Evolutionary conservation across 768 basidiomycete genomes (phyloP), one percentile per base, ranked within the genome.

Genomic region (Plicaturopsis crispa): DNA sequence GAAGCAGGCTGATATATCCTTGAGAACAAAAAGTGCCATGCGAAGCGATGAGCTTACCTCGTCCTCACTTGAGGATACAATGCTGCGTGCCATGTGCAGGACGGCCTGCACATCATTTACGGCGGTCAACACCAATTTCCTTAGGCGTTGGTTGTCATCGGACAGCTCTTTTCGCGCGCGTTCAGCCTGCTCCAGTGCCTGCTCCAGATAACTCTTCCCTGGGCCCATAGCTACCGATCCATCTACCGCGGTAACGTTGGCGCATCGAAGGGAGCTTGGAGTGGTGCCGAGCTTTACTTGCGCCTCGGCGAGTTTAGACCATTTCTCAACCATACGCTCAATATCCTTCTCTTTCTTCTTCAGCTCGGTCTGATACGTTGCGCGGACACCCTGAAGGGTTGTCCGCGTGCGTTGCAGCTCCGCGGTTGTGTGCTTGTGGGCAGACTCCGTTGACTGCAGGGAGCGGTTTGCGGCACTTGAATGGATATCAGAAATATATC

Each of bases 281-380:
- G 64, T 51, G 1, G 59, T 47, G 10, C 65, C 62, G 4, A 80
- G 59, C 54, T 80, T 84, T 1, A 71, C 55, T 55, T 90, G 88
- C 7, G 68, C 54, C 40, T 88, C 86, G 4, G 73, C 61, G 13
- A 90, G 54, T 52, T 79, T 88, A 20, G 67, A 62, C 84, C 84
- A 88, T 46, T 75, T 78, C 35, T 90, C 87, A 19, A 73, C 47
- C 53, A 83, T 77, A 13, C 78, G 70, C 48, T 90, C 87, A 13
- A 80, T 59, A 28, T 91, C 87, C 47, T 80, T 82, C 48, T 92
- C 88, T 50, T 74, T 75, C 66, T 83, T 84, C 69, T 81, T 88
- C 23, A 87, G 54, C 53, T 91, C 89, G 24, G 69, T 66, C 40
- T 75, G 69, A 44, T 87, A 75, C 0, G 80, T 73, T 28, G 76